Percentiles rank a stretch among this genome's conserved stretches.
Evolutionary conservation across 805 yeast species (phyloP).

Genomic region (Isabelozyma heimii): DNA sequence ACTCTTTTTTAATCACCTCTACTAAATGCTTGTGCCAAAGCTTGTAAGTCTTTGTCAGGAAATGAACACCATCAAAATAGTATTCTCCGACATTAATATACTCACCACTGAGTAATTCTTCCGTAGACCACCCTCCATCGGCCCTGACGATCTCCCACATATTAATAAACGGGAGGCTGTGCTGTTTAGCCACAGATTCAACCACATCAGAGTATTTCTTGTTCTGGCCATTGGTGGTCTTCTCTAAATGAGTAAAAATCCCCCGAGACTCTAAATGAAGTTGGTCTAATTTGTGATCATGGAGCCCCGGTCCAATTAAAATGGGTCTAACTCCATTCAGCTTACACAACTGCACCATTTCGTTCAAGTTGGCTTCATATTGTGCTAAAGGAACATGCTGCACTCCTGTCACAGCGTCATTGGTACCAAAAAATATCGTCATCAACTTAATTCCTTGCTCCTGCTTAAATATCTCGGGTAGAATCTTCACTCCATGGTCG

Average conservation of each 20-base stretch:
- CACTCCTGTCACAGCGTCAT: constrained; percentile 47
- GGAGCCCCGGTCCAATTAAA: constrained; percentile 61
- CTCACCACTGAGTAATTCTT: constrained; percentile 39
- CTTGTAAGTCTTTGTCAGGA: constrained; percentile 50
- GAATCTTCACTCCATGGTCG: constrained; percentile 46
- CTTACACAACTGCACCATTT: constrained; percentile 39
- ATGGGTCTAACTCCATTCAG: constrained; percentile 49
- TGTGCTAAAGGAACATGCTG: constrained; percentile 50
- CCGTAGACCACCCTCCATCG: constrained; percentile 31
- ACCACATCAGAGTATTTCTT: constrained; percentile 52
- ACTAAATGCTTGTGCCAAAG: constrained; percentile 46
- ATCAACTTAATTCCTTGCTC: constrained; percentile 42
- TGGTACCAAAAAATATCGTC: constrained; percentile 77
- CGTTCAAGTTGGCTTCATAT: constrained; percentile 46
- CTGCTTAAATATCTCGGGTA: constrained; percentile 43
- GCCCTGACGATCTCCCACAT: constrained; percentile 43
- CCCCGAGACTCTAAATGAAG: constrained; percentile 11
- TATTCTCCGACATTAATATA: constrained; percentile 6
- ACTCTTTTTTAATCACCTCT: constrained; percentile 32
- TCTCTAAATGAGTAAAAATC: constrained; percentile 19
- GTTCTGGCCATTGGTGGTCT: constrained; percentile 41
- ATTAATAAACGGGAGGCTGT: constrained; percentile 58
- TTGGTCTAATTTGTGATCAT: constrained; percentile 35
- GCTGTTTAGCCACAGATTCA: constrained; percentile 39
- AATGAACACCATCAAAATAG: constrained; percentile 58